Conservation (phyloP, 2,329 filamentous ascomycete genomes). For the Colletotrichum karsti region DNA sequence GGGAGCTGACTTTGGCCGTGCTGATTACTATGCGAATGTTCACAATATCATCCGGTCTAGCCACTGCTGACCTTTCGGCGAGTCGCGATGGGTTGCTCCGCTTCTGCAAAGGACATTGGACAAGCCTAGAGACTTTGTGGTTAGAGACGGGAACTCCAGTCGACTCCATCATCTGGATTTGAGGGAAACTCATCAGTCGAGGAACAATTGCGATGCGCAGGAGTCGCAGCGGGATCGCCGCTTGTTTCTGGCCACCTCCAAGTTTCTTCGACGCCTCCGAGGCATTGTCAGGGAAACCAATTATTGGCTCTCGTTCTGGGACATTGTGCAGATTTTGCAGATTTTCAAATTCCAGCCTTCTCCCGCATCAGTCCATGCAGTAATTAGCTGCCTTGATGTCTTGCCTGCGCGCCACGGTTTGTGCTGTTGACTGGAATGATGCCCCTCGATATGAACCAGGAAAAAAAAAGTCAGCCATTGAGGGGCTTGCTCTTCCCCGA, state of each 20-base stretch:
- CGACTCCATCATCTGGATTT: not conserved
- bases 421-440: not conserved
- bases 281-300: not conserved
- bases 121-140: not conserved
- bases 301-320: not conserved
- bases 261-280: not conserved
- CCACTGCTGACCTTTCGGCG: conserved; percentile 14
- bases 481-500: conserved; percentile 22
- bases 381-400: not conserved
- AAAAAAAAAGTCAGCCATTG: not conserved
- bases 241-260: not conserved
- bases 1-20: conserved; percentile 2
- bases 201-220: conserved; percentile 24
- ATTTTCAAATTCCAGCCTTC: conserved; percentile 8
- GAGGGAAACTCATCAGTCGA: not conserved
- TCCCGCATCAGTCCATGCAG: conserved; percentile 1
- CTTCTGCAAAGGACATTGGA: conserved; percentile 10
- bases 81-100: conserved; percentile 5
- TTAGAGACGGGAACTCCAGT: not conserved
- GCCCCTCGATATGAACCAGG: not conserved
- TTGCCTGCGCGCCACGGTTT: not conserved
- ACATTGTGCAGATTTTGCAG: not conserved
- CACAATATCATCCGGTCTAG: not conserved
- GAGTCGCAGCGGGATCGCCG: conserved; percentile 5
- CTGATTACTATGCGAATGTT: not conserved